A percentile compares a stretch with the other conserved stretches of the same genome.
Evolutionary conservation across 306 rosid species (phyloP).

Genomic region (Ormosia semicastrata): DNA sequence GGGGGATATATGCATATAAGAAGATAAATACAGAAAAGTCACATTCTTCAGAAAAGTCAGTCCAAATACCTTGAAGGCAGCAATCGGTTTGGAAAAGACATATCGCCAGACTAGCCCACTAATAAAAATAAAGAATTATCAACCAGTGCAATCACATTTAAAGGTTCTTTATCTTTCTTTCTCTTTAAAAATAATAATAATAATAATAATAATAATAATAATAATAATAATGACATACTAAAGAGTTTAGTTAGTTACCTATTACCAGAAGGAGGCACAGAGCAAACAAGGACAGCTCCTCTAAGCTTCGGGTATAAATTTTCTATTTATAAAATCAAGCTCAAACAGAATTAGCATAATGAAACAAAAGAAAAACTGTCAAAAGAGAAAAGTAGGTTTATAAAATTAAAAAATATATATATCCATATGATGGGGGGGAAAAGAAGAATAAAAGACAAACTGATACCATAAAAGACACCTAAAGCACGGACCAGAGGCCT

Average conservation of each 20-base stretch:
- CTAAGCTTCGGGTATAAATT: conserved; percentile 50
- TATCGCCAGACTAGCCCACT: conserved; percentile 90
- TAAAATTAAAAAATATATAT: not conserved
- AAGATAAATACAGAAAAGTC: conserved; percentile 13
- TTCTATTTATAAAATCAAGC: conserved; percentile 34
- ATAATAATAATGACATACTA: not conserved
- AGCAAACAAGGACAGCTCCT: conserved; percentile 80
- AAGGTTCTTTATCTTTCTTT: not conserved
- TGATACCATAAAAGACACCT: not conserved
- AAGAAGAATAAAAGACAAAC: not conserved
- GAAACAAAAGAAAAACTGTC: not conserved
- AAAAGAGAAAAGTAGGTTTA: not conserved
- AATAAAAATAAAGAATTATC: conserved; percentile 27
- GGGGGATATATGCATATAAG: conserved; percentile 16
- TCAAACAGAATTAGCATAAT: conserved; percentile 30
- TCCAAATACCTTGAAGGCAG: conserved; percentile 79
- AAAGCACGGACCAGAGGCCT: not conserved
- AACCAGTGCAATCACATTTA: not conserved
- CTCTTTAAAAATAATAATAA: not conserved
- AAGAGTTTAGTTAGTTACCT: conserved; percentile 48
- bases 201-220: not conserved
- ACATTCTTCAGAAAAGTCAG: conserved; percentile 16
- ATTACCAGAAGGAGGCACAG: conserved; percentile 96
- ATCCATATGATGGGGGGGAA: not conserved
- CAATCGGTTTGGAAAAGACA: conserved; percentile 75